Evolutionary conservation across 2,329 filamentous ascomycete species (phyloP).

Genomic region (Trichophyton schoenleinii): DNA sequence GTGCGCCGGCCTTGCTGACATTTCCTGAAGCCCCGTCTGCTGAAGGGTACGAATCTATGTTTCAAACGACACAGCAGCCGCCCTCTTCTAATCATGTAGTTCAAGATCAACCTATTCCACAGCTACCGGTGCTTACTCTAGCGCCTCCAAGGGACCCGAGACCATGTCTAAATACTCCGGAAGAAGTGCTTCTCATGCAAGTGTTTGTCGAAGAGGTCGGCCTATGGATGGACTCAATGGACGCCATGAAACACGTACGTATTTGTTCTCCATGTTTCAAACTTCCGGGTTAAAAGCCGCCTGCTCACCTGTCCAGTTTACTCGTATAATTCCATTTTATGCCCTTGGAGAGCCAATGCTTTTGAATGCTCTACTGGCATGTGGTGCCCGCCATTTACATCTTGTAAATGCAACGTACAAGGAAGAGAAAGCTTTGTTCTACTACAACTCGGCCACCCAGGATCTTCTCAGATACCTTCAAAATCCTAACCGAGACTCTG

Average conservation of each 20-base stretch:
- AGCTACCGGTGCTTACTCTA: constrained; percentile 25
- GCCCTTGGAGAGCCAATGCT: constrained; percentile 76
- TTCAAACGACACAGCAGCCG: constrained; percentile 18
- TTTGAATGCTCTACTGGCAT: constrained; percentile 76
- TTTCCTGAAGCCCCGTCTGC: constrained; percentile 35
- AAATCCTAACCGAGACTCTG: constrained; percentile 71
- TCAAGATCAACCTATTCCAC: constrained; percentile 13
- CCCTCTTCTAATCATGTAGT: constrained; percentile 10
- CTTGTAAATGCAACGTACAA: constrained; percentile 57
- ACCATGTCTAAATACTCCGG: constrained; percentile 57
- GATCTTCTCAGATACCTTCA: constrained; percentile 64
- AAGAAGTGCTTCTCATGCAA: constrained; percentile 82
- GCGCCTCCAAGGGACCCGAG: constrained; percentile 37
- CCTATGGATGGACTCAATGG: constrained; percentile 88
- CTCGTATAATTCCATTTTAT: constrained; percentile 68
- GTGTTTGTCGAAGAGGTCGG: constrained; percentile 84
- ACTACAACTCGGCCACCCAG: constrained; percentile 75
- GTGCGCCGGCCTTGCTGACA: constrained; percentile 38
- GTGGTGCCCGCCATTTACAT: constrained; percentile 69
- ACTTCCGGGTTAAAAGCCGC: not conserved
- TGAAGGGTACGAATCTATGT: constrained; percentile 19
- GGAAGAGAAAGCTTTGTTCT: constrained; percentile 65
- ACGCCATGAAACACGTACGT: constrained; percentile 60
- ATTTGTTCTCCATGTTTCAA: not conserved
- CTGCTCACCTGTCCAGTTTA: constrained; percentile 44